These are phyloP conservation scores for Rhizophagus prolifer DNA, from an alignment of 192 early-diverging fungal genomes.

Conservation along the genomic window DNA sequence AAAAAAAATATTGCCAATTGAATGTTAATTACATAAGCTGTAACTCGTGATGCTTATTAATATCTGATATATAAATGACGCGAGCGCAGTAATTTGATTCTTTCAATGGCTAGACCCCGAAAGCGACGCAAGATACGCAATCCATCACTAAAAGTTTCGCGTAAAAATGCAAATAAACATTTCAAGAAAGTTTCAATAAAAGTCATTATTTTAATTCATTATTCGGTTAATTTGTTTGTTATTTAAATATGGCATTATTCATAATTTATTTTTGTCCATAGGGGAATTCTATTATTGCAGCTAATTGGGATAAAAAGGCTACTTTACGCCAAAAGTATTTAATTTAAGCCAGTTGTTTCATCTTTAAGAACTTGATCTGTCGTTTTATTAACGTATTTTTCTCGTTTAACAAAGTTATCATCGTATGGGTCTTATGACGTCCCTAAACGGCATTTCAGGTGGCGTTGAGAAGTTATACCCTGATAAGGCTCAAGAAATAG, in stretches of 20 bases:
- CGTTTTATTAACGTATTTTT: neutral
- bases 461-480: conserved; percentile 46
- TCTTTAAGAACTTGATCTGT: neutral
- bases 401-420: conserved; percentile 48
- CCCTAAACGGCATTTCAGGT: conserved; percentile 65
- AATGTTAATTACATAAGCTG: no score
- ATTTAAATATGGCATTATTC: neutral
- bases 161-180: conserved; percentile 63
- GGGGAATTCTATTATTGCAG: conserved; percentile 61
- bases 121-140: conserved; percentile 66
- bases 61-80: no score
- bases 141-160: conserved; percentile 58
- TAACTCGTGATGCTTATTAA: no score
- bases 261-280: conserved; percentile 4
- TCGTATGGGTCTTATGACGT: conserved; percentile 65
- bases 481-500: conserved; percentile 45
- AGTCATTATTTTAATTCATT: conserved; percentile 35
- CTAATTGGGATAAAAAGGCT: conserved; percentile 67
- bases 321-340: conserved; percentile 69
- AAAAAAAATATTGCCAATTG: no score
- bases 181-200: conserved; percentile 56
- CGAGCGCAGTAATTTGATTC: neutral
- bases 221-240: neutral
- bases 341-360: neutral
- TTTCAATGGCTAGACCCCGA: conserved; percentile 58